Evolutionary conservation across 2,329 filamentous ascomycete genomes (phyloP), one percentile per base, ranked within the genome.

Genomic region (Calonectria pauciramosa): DNA sequence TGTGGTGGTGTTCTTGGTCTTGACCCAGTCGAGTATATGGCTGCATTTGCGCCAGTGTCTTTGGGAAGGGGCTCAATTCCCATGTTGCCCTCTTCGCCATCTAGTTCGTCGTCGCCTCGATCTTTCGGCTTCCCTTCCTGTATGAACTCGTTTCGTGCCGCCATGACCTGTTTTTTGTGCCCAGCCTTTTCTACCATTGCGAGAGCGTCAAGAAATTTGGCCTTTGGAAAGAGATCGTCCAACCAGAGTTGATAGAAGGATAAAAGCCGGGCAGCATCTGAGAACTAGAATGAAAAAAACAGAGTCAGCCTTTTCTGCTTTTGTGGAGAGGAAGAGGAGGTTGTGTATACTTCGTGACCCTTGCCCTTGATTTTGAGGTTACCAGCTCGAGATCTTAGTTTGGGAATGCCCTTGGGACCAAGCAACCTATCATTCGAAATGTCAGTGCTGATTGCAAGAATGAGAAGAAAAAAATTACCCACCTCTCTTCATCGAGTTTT

Each of bases 211-310:
- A 94, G 91, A 82, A 99, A 99, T 82, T 96, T 96, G 7, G 96
- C 97, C 82, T 97, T 96, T 16, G 97, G 97, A 82, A 96, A 99
- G 16, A 99, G 89, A 82, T 98, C 96, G 85, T 99, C 96, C 2
- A 99, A 93, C 97, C 97, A 99, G 71, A 98, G 86, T 83, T 99
- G 97, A 83, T 99, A 99, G 83, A 97, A 95, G 30, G 94, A 95
- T 63, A 99, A 89, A 30, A 99, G 90, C 20, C 93, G 92, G 0
- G 93, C 91, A 14, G 96, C 92, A 82, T 99, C 97, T 23, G 94
- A 93, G 85, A 97, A 99, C 93, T 96, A 69, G 2, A 28, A 3
- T 30, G 71, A 64, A 82, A 30, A n/a, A 26, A n/a, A 10, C n/a
- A 30, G 0, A 41, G 23, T 75, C 60, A 77, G 26, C 0, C 6